These are phyloP conservation scores for Hirsutella thompsonii DNA, from an alignment of 2,329 filamentous ascomycete species.

Conservation along the genomic window DNA sequence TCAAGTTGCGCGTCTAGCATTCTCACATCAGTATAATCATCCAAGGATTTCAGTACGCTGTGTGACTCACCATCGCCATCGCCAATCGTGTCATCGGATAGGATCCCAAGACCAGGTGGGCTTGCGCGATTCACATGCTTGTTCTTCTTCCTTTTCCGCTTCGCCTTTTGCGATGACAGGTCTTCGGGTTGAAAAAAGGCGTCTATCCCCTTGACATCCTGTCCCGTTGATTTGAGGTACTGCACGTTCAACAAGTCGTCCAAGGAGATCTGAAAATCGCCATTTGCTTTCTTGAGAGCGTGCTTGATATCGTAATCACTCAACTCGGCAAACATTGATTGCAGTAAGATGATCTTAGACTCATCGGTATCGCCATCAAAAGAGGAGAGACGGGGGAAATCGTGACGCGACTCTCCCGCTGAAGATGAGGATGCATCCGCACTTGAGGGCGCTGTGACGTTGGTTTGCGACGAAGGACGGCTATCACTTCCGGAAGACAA, in stretches of 20 bases:
- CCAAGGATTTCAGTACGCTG: neutral
- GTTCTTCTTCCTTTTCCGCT: constrained; percentile 24
- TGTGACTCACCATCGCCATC: constrained; percentile 13
- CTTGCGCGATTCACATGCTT: constrained; percentile 1
- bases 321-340: constrained; percentile 59
- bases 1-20: constrained; percentile 20
- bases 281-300: constrained; percentile 52
- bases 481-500: constrained; percentile 14
- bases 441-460: constrained; percentile 12
- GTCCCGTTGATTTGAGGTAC: constrained; percentile 57
- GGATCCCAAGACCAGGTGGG: constrained; percentile 3
- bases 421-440: constrained; percentile 14
- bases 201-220: constrained; percentile 63
- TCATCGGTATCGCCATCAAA: constrained; percentile 34
- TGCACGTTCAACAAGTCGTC: constrained; percentile 72
- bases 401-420: constrained; percentile 8
- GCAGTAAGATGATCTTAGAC: constrained; percentile 50
- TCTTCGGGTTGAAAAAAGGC: constrained; percentile 55
- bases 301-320: constrained; percentile 52
- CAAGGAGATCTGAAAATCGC: constrained; percentile 56
- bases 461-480: constrained; percentile 12
- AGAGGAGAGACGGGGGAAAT: constrained; percentile 16
- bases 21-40: neutral
- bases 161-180: constrained; percentile 22
- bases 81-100: constrained; percentile 7